Evolutionary conservation across 2,329 filamentous ascomycete species (phyloP).

Genomic region (Furcasterigmium sp.): DNA sequence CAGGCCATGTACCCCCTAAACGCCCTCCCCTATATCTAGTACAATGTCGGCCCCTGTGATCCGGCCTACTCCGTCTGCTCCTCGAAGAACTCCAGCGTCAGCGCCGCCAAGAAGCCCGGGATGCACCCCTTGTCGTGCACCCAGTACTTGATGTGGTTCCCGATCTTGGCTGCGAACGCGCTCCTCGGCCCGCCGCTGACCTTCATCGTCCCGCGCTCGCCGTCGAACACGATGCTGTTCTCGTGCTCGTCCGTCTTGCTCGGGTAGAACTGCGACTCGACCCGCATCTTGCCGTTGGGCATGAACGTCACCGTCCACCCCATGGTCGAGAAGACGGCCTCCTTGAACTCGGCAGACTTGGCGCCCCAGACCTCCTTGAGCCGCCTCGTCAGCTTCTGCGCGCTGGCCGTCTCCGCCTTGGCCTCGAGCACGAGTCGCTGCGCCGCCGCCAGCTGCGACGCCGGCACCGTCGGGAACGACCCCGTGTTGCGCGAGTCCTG

Average conservation of each 20-base stretch:
- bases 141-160: slow-evolving; percentile 89
- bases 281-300: slow-evolving; percentile 92
- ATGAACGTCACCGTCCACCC: slow-evolving; percentile 96
- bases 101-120: slow-evolving; percentile 83
- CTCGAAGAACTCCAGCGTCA: slow-evolving; percentile 92
- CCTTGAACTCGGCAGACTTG: slow-evolving; percentile 91
- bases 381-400: slow-evolving; percentile 77
- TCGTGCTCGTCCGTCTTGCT: slow-evolving; percentile 63
- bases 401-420: slow-evolving; percentile 61
- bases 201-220: slow-evolving; percentile 96
- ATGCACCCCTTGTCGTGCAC: slow-evolving; percentile 91
- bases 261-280: slow-evolving; percentile 80
- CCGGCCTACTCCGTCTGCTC: slow-evolving; percentile 35
- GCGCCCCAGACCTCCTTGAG: slow-evolving; percentile 89
- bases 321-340: slow-evolving; percentile 85
- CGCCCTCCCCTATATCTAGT: neutral
- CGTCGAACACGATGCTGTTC: slow-evolving; percentile 78
- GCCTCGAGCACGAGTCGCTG: slow-evolving; percentile 71
- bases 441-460: slow-evolving; percentile 68
- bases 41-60: neutral
- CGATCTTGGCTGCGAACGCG: slow-evolving; percentile 79
- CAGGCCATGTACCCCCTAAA: too few relatives aligned
- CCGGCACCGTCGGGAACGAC: slow-evolving; percentile 63
- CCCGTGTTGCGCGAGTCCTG: slow-evolving; percentile 32
- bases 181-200: slow-evolving; percentile 85